Evolutionary conservation across 2,329 filamentous ascomycete species (phyloP).

Genomic region (Pseudocercospora fijiensis): DNA sequence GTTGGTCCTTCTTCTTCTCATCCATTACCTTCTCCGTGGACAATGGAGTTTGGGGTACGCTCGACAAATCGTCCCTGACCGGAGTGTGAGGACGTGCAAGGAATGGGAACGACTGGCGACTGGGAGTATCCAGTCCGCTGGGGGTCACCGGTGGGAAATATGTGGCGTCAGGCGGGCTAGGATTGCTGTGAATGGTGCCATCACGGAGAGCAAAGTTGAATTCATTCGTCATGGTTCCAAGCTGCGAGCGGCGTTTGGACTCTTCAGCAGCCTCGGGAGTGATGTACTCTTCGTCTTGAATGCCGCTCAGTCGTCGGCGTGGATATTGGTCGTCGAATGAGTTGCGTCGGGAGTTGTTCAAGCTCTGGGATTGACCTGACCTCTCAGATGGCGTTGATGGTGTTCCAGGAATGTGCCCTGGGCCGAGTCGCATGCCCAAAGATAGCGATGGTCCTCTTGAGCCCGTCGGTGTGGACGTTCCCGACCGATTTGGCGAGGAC

Average conservation of each 20-base stretch:
- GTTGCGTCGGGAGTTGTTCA: constrained; percentile 29
- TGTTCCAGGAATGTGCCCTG: constrained; percentile 31
- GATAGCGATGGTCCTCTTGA: constrained; percentile 29
- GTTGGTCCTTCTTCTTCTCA: constrained; percentile 61
- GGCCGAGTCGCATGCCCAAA: constrained; percentile 35
- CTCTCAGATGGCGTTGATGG: constrained; percentile 18
- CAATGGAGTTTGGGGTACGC: constrained; percentile 40
- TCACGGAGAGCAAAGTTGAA: constrained; percentile 36
- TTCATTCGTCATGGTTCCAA: constrained; percentile 28
- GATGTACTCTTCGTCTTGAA: constrained; percentile 38
- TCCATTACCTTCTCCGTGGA: constrained; percentile 59
- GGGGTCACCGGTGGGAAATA: constrained; percentile 27
- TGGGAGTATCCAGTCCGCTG: constrained; percentile 26
- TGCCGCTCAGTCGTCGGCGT: constrained; percentile 26
- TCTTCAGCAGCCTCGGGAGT: constrained; percentile 35
- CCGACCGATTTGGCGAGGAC: constrained; percentile 35
- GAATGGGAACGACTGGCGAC: constrained; percentile 29
- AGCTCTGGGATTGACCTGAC: constrained; percentile 13
- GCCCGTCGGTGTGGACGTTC: constrained; percentile 28
- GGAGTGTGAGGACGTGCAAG: constrained; percentile 33
- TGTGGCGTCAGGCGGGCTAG: constrained; percentile 15
- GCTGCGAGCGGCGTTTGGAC: constrained; percentile 34
- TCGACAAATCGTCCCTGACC: constrained; percentile 25
- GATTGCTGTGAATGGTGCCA: constrained; percentile 26
- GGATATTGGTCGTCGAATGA: constrained; percentile 29